Base-by-base conservation (phyloP, 2,329 filamentous ascomycete genomes). In the Fusarium coffeatum region DNA sequence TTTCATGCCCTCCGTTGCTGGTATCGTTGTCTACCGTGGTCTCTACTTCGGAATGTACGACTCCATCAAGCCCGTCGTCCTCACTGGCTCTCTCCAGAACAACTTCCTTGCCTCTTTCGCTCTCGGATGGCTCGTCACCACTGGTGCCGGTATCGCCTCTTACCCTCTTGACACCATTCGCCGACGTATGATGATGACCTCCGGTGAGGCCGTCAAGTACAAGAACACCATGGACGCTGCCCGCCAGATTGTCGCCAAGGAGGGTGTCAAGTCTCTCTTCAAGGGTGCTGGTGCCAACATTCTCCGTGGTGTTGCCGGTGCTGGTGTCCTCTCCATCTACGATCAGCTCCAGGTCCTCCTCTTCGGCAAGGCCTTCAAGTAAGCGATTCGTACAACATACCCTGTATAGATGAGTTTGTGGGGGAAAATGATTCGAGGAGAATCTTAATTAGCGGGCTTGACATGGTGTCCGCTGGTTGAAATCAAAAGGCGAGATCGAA, bases 281-380 rank as follows among this genome's bases (percentile, higher is more conserved):
- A 99, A 99, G 93, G 96, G 96, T 94, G 96, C 96, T 83, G 96
- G 96, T 93, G 96, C 96, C 91, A 99, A 99, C 93, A 99, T 99
- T 83, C 96, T 99, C 88, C 96, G 96, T 97, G 97, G 96, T 98
- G 96, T 99, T 83, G 96, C 96, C 83, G 97, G 96, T 93, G 96
- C 96, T 88, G 96, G 96, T 99, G 96, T 99, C 83, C 90, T 99
- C 84, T 99, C 96, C 85, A 98, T 99, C 93, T 99, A 99, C 88
- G 96, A 99, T 86, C 95, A 98, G 90, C 93, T 93, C 85, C 96
- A 99, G 92, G 90, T 99, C 84, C 86, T 99, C 85, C 87, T 99
- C 86, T 99, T 99, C 93, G 96, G 96, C 86, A 98, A 99, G 94
- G 93, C 94, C 89, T 99, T 94, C 94, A 97, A 97, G 81, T 85